Percentiles rank a stretch among this genome's conserved stretches.
Evolutionary conservation across 768 basidiomycete species (phyloP).

Genomic region (Gloeostereum incarnatum): DNA sequence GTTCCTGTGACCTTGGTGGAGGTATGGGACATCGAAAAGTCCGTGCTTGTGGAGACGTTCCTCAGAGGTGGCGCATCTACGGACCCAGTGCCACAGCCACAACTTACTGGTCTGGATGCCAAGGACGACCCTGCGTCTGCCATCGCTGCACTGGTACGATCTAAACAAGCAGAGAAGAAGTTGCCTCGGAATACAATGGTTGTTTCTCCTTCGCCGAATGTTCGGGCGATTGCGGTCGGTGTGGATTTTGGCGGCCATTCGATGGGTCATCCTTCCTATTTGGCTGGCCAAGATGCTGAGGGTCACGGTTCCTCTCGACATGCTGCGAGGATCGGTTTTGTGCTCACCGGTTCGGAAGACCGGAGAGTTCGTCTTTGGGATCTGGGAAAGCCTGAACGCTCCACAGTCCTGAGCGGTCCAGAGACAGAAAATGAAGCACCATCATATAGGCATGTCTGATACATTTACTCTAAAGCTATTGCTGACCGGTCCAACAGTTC

Average conservation of each 20-base stretch:
- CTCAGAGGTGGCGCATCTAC: constrained; percentile 39
- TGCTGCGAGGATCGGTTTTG: constrained; percentile 48
- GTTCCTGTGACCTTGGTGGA: constrained; percentile 54
- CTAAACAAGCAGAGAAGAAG: constrained; percentile 33
- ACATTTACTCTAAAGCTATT: constrained; percentile 1
- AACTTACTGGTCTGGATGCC: constrained; percentile 41
- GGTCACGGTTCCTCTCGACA: constrained; percentile 25
- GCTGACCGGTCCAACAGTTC: constrained; percentile 15
- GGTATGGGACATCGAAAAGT: constrained; percentile 90
- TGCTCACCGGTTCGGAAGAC: constrained; percentile 89
- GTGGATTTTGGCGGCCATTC: constrained; percentile 71
- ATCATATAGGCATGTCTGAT: constrained; percentile 54
- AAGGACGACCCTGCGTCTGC: constrained; percentile 61
- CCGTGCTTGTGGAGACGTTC: constrained; percentile 72
- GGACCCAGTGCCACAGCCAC: constrained; percentile 44
- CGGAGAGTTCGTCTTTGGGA: constrained; percentile 86
- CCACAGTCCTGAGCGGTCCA: constrained; percentile 69
- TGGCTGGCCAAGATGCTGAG: constrained; percentile 32
- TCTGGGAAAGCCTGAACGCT: constrained; percentile 59
- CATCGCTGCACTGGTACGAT: constrained; percentile 73
- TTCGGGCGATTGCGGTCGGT: constrained; percentile 63
- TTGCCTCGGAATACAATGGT: constrained; percentile 21
- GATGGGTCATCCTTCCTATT: constrained; percentile 40
- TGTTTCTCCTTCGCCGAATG: constrained; percentile 49
- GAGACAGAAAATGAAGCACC: constrained; percentile 73